A percentile compares a stretch with the other conserved stretches of the same genome.
Evolutionary conservation across 1,284 basidiomycete genomes (phyloP).

Genomic region (Ganoderma boninense): DNA sequence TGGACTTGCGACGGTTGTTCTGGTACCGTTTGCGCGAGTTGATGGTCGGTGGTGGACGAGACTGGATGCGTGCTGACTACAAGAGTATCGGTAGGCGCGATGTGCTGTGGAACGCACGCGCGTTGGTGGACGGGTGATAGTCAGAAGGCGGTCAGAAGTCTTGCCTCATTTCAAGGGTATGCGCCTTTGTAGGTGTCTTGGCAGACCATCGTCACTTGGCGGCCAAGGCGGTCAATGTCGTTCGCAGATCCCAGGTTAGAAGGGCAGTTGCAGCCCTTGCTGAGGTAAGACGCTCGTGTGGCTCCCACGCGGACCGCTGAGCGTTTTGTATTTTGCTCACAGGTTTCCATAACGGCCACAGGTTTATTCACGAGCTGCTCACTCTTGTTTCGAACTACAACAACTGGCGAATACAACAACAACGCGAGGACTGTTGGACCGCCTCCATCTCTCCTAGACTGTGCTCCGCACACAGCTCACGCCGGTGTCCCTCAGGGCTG

Average conservation of each 20-base stretch:
- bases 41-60: not conserved
- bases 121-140: not conserved
- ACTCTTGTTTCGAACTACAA: not conserved
- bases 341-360: not conserved
- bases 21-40: not conserved
- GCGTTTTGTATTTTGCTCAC: not conserved
- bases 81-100: not conserved
- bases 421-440: not conserved
- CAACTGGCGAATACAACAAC: not conserved
- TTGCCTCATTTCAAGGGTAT: conserved; percentile 8
- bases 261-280: not conserved
- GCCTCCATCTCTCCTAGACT: not conserved
- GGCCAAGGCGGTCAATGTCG: conserved; percentile 8
- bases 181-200: conserved; percentile 23
- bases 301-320: conserved; percentile 10
- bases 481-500: no score
- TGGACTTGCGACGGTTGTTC: no score
- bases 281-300: conserved; percentile 2
- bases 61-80: not conserved
- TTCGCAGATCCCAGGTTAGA: conserved; percentile 22
- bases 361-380: not conserved
- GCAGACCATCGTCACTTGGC: no score
- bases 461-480: not conserved
- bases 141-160: not conserved
- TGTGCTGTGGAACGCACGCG: not conserved